Percentiles rank a stretch among this genome's conserved stretches.
These are phyloP conservation scores for Fusarium caatingaense DNA, from an alignment of 2,329 filamentous ascomycete species.

Conservation along the genomic window DNA sequence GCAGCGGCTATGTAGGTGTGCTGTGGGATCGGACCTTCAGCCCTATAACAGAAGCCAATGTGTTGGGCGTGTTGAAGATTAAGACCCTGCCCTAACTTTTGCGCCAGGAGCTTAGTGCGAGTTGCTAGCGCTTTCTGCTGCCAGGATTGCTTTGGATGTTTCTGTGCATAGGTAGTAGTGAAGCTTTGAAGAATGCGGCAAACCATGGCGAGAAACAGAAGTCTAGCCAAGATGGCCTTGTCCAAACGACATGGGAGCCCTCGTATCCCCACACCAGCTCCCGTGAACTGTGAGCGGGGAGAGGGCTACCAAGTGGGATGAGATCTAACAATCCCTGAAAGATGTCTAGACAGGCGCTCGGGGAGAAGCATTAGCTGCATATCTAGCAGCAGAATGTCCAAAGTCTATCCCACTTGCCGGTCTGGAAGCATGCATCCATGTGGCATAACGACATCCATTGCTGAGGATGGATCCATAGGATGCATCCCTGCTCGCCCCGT, in stretches of 20 bases:
- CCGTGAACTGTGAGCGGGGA: slow-evolving; percentile 11
- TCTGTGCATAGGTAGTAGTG: background rate
- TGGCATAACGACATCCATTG: background rate
- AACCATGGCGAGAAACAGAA: slow-evolving; percentile 2
- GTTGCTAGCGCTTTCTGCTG: background rate
- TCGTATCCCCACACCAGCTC: slow-evolving; percentile 21
- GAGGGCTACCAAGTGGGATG: slow-evolving; percentile 27
- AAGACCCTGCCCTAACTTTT: background rate
- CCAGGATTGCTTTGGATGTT: background rate
- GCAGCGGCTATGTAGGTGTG: slow-evolving; percentile 21
- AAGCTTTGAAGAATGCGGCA: slow-evolving; percentile 2
- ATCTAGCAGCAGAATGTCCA: slow-evolving; percentile 21
- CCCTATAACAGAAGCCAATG: slow-evolving; percentile 30
- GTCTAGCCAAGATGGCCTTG: slow-evolving; percentile 25
- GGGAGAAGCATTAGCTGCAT: slow-evolving; percentile 24
- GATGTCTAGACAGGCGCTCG: slow-evolving; percentile 17
- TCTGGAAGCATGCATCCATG: background rate
- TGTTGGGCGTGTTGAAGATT: background rate
- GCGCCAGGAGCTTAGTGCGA: background rate
- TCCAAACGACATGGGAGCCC: slow-evolving; percentile 16
- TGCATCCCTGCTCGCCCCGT: slow-evolving; percentile 9
- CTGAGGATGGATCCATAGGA: slow-evolving; percentile 4
- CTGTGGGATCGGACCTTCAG: slow-evolving; percentile 28
- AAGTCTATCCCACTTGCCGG: slow-evolving; percentile 7
- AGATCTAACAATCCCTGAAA: slow-evolving; percentile 28